Base-by-base conservation (phyloP, 2,329 filamentous ascomycete species). In the Coniochaeta sp. region DNA sequence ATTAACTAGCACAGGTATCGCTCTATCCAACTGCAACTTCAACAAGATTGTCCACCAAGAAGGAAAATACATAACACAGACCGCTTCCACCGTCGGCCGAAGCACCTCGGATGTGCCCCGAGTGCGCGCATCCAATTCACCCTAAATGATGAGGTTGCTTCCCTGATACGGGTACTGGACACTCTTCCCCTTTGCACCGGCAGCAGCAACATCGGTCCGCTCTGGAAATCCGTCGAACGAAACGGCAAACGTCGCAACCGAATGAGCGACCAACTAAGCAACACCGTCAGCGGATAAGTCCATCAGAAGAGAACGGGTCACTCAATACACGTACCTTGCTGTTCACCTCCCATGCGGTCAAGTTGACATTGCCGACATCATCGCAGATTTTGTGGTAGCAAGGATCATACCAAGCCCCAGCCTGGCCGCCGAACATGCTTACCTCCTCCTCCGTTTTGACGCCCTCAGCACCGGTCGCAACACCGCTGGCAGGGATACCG, bases 381-480 rank as follows among this genome's bases (percentile, higher is more conserved):
- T 86, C 83, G 56, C 81, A 83, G 22, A 84, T 69, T 64, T 82
- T 73, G 62, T 86, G 79, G 61, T 84, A 83, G 71, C 79, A 80
- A 33, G 74, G 71, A 60, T 85, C 77, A 56, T 78, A 79, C 72
- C 76, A 77, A 24, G 76, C 69, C 18, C 79, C 86, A 1, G 82
- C 84, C 55, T 75, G 71, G 32, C 88, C 88, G n/a, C 88, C 87
- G 64, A 90, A 92, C 68, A 82, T 68, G 35, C 70, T 71, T 2
- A 69, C 78, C 63, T 91, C 85, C 30, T 82, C 75, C 48, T 76
- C 69, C 0, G 86, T 89, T 79, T 91, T 91, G 69, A 88, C 66
- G 12, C 79, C 85, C 67, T 91, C 87, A 1, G 88, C 88, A 33
- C 88, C 88, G 2, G 87, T 90, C 51, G 87, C 86, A 55, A 91